Percentiles rank a stretch among this genome's conserved stretches.
phyloP scores from a whole-genome alignment of 2,329 filamentous ascomycete species.

The Pyrenophora teres region DNA sequence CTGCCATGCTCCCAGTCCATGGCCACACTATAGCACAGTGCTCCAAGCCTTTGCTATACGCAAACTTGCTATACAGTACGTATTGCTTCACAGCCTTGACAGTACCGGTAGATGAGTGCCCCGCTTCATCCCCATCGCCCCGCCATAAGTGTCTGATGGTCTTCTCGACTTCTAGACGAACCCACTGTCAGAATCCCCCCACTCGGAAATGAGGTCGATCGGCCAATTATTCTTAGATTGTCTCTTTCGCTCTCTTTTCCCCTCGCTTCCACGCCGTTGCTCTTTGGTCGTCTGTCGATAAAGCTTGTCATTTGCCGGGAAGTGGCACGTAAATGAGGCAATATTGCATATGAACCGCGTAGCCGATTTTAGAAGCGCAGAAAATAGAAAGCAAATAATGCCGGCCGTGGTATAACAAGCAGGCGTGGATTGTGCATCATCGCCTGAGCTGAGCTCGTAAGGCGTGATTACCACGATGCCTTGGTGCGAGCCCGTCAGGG shows the following conservation, averaged over 20 bases:
- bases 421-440: not conserved
- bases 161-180: conserved; percentile 14
- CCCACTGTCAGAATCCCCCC: not conserved
- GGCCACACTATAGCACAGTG: not conserved
- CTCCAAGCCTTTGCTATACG: not conserved
- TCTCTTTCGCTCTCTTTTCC: not conserved
- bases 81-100: not conserved
- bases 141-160: not conserved
- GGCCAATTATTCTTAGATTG: conserved; percentile 3
- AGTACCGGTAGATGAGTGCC: conserved; percentile 8
- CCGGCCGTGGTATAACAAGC: not conserved
- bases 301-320: conserved; percentile 1
- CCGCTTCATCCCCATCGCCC: conserved; percentile 5
- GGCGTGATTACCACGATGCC: too few species aligned
- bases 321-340: conserved; percentile 12
- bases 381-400: not conserved
- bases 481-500: too few species aligned
- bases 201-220: conserved; percentile 18
- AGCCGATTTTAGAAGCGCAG: not conserved
- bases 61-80: not conserved
- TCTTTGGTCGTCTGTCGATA: conserved; percentile 2
- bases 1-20: conserved; percentile 1
- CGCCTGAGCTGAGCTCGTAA: too few species aligned
- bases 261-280: not conserved
- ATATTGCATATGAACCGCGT: conserved; percentile 8